Evolutionary conservation across 2,329 filamentous ascomycete genomes (phyloP), one percentile per base, ranked within the genome.

Genomic region (Thelonectria discophora): DNA sequence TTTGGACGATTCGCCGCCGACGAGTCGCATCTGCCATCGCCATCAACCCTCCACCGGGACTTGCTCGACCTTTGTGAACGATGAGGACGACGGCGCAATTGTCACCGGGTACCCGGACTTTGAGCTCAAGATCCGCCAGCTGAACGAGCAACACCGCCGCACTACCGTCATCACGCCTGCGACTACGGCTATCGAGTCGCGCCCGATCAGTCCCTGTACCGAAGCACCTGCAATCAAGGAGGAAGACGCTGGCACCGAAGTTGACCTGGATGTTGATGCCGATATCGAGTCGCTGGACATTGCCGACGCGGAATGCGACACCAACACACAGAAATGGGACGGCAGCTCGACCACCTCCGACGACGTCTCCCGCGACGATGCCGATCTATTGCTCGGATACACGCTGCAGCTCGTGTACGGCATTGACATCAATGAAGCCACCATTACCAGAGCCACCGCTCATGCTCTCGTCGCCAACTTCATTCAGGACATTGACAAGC

Each of bases 51-150:
- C 74, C 0, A 77, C 55, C 20, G 76, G 73, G 2, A 78, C 77
- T 3, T 78, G 76, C 27, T 79, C 76, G 13, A 78, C 77, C 0
- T 77, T 76, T 62, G 74, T 77, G 40, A 77, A 78, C 39, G 74
- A 77, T 32, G 75, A 78, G 8, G 74, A 76, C 37, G 74, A 77
- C 3, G 65, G 65, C 21, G 64, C 64, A 1, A 58, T 73, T 11
- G 27, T 72, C 7, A 69, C 70, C 10, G 72, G 67, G 8, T 74
- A 72, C 42, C 67, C 68, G 3, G 70, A 75, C 6, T 64, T 73
- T 32, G 69, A 69, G 12, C 54, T 72, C 5, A 73, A 73, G 58
- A 63, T 72, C 32, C 60, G 62, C 2, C 64, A 65, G 3, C 32
- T 68, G 10, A 32, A 65, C 27, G 67, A 69, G n/a, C 47, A 48